phyloP scores from a whole-genome alignment of 148 eudicot genomes.

The Nyssa sinensis region DNA sequence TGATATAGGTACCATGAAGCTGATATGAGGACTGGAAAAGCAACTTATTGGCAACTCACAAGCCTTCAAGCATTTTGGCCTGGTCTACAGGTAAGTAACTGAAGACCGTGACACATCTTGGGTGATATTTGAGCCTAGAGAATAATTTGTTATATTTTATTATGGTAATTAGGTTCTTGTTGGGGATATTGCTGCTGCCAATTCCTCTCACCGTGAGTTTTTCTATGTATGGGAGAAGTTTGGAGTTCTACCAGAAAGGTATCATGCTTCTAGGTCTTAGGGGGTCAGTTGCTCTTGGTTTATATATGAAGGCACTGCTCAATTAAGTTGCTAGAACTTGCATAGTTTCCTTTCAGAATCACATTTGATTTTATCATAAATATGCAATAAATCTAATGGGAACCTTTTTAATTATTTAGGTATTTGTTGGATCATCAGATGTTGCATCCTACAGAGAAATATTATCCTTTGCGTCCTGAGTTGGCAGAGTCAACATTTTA shows the following conservation, averaged over 20 bases:
- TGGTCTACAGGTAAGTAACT: slow-evolving; percentile 72
- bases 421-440: slow-evolving; percentile 88
- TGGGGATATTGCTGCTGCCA: slow-evolving; percentile 89
- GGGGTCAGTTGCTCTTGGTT: neutral
- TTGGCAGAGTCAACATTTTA: slow-evolving; percentile 95
- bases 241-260: slow-evolving; percentile 97
- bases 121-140: neutral
- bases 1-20: slow-evolving; percentile 92
- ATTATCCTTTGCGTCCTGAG: slow-evolving; percentile 97
- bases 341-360: neutral
- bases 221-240: slow-evolving; percentile 79
- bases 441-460: slow-evolving; percentile 94
- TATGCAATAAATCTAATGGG: neutral
- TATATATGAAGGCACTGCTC: neutral
- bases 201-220: slow-evolving; percentile 92
- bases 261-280: slow-evolving; percentile 9
- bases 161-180: slow-evolving; percentile 69
- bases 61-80: slow-evolving; percentile 99
- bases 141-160: slow-evolving; percentile 16
- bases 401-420: slow-evolving; percentile 32
- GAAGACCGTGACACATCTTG: neutral
- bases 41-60: slow-evolving; percentile 95
- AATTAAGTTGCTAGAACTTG: neutral
- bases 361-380: no score
- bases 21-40: slow-evolving; percentile 95